Percentiles rank a stretch among this genome's conserved stretches.
phyloP scores from a whole-genome alignment of 495 filamentous ascomycete species.

The Talaromyces thailandensis region DNA sequence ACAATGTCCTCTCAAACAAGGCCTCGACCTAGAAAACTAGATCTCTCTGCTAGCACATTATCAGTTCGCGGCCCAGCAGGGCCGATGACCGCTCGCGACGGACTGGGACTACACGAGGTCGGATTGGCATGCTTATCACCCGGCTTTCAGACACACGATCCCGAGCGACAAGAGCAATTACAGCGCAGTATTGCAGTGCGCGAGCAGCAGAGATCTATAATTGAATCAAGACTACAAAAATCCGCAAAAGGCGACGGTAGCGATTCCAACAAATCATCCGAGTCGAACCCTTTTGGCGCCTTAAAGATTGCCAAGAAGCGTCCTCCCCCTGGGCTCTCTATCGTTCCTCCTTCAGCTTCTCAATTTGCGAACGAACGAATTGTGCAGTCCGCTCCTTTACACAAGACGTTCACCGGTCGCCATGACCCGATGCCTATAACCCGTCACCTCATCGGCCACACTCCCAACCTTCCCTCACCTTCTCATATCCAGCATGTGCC shows the following conservation, averaged over 20 bases:
- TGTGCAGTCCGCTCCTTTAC: conserved; percentile 92
- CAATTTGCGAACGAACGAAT: conserved; percentile 94
- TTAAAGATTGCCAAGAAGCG: conserved; percentile 66
- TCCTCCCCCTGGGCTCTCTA: conserved; percentile 83
- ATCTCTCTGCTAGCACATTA: conserved; percentile 64
- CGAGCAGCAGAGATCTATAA: conserved; percentile 91
- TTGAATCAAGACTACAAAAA: conserved; percentile 83
- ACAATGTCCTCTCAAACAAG: conserved; percentile 60
- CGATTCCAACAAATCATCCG: conserved; percentile 46
- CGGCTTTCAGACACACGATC: conserved; percentile 91
- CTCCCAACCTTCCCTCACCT: conserved; percentile 74
- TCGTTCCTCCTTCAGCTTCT: conserved; percentile 90
- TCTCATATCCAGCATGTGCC: conserved; percentile 91
- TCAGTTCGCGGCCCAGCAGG: conserved; percentile 59
- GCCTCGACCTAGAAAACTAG: conserved; percentile 80
- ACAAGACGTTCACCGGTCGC: conserved; percentile 89
- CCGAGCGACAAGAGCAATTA: conserved; percentile 90
- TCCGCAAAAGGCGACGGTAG: conserved; percentile 68
- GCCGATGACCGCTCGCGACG: conserved; percentile 72
- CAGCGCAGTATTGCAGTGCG: conserved; percentile 88
- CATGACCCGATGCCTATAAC: conserved; percentile 74
- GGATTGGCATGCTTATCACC: conserved; percentile 92
- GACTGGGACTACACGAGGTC: conserved; percentile 79
- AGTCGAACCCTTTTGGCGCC: conserved; percentile 41
- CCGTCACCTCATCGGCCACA: conserved; percentile 75